Conservation (phyloP, 192 early-diverging fungal genomes). For the Coemansia sp. region DNA sequence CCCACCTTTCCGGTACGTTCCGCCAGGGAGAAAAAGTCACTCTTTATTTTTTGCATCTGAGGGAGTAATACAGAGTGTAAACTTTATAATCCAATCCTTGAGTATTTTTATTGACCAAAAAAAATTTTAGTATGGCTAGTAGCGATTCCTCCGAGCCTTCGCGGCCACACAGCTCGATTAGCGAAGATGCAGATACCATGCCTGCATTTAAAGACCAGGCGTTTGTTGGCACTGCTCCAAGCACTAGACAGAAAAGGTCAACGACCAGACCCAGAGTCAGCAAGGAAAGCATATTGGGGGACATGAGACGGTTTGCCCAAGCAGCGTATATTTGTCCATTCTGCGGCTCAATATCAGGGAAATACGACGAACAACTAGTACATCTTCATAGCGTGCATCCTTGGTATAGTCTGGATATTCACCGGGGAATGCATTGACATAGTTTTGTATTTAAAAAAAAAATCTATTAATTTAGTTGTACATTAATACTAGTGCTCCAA, state of each 20-base stretch:
- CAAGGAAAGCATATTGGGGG: slow-evolving; percentile 16
- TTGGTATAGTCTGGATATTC: slow-evolving; percentile 39
- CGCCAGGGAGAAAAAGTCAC: too few species aligned
- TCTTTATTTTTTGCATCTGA: neutral
- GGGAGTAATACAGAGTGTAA: too few species aligned
- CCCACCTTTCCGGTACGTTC: too few species aligned
- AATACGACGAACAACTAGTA: slow-evolving; percentile 12
- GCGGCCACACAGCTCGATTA: too few species aligned
- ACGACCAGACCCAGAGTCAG: neutral
- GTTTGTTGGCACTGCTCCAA: too few species aligned
- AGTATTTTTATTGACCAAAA: neutral
- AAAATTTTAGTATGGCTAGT: too few species aligned
- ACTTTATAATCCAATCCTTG: neutral
- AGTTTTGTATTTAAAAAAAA: neutral
- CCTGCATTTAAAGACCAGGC: too few species aligned
- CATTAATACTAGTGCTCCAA: neutral
- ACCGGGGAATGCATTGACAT: slow-evolving; percentile 16
- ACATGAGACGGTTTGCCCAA: slow-evolving; percentile 15
- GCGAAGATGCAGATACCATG: too few species aligned
- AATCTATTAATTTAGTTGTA: neutral
- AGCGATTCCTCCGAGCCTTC: too few species aligned
- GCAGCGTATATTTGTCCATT: slow-evolving; percentile 43
- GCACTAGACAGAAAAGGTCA: neutral
- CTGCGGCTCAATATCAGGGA: slow-evolving; percentile 11
- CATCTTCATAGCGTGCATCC: slow-evolving; percentile 30